Base-by-base conservation (phyloP, 169 alveolate genomes). In the Babesia bigemina region DNA sequence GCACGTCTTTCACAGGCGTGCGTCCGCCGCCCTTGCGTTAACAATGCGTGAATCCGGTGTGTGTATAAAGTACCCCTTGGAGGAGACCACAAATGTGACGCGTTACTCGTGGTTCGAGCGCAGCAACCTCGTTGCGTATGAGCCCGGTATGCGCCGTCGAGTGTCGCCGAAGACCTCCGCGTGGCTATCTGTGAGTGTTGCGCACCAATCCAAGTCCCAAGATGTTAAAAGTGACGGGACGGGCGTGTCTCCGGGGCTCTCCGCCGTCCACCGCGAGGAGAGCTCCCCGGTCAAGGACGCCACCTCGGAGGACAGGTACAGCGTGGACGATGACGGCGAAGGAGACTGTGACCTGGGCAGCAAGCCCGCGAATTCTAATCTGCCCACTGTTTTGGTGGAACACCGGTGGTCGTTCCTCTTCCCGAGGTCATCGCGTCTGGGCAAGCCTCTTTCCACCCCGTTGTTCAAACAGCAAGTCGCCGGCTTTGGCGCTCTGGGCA, bases 81-180 rank as follows among this genome's bases (percentile, higher is more conserved):
- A 67, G 66, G 76, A 67, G 56, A 36, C 76, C 29, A 67, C 76
- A 17, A 67, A 67, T 24, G 42, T 67, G 59, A 55, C 76, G 52
- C 63, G 70, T 13, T 61, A 65, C 55, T 75, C 84, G 24, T 75
- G 84, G 84, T 75, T 52, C 52, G 84, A 75, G 49, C 67, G 78
- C 19, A 63, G 73, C 70, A 60, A 57, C 75, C 56, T 75, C 22
- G 70, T 63, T 39, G 62, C 84, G 33, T 75, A 75, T 33, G 84
- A 75, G 61, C 84, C 84, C 2, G 84, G 70, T n/a, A 75, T 75
- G 84, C 56, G 84, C 14, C 67, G 84, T 24, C 63, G 76, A 3
- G 65, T 67, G 48, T 42, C 56, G n/a, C 63, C 9, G 33, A 8
- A 36, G 22, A 4, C n/a, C 48, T 8, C 66, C 24, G 3, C 21